Conservation (phyloP, 1,284 basidiomycete genomes). For the Coniferiporia weirii region DNA sequence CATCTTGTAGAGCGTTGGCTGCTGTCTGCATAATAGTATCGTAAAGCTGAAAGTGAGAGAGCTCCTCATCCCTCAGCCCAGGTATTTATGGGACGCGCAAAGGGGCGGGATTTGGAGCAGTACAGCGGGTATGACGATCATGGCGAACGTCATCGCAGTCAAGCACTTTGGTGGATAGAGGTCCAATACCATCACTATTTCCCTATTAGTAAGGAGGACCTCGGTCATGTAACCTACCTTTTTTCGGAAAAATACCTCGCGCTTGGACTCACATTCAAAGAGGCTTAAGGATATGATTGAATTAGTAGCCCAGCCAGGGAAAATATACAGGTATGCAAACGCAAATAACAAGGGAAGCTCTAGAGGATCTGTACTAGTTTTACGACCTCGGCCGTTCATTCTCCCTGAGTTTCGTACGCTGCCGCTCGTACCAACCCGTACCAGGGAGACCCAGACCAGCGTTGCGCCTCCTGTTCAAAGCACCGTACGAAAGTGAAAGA, state of each 20-base stretch:
- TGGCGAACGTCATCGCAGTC: constrained; percentile 4
- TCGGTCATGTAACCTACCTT: too few species aligned
- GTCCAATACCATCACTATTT: too few species aligned
- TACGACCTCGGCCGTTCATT: constrained; percentile 1
- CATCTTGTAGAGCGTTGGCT: constrained; percentile 33
- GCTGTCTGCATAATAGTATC: constrained; percentile 29
- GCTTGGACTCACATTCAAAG: too few species aligned
- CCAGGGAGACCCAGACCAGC: constrained; percentile 18
- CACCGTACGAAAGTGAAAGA: constrained; percentile 6
- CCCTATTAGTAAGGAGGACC: too few species aligned
- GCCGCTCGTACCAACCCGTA: constrained; percentile 15
- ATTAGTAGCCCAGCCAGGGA: neutral
- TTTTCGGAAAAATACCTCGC: too few species aligned
- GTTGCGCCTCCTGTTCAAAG: constrained; percentile 6
- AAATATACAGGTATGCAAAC: neutral
- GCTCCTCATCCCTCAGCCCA: neutral
- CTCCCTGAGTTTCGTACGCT: constrained; percentile 13
- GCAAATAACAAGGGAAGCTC: neutral
- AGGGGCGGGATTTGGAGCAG: neutral
- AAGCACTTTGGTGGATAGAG: too few species aligned
- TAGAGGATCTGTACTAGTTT: neutral
- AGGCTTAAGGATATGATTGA: too few species aligned
- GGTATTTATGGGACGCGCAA: too few species aligned
- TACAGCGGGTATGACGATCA: neutral
- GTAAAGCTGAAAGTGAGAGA: constrained; percentile 1